Evolutionary conservation across 768 basidiomycete genomes (phyloP).

Genomic region (Piloderma croceum): DNA sequence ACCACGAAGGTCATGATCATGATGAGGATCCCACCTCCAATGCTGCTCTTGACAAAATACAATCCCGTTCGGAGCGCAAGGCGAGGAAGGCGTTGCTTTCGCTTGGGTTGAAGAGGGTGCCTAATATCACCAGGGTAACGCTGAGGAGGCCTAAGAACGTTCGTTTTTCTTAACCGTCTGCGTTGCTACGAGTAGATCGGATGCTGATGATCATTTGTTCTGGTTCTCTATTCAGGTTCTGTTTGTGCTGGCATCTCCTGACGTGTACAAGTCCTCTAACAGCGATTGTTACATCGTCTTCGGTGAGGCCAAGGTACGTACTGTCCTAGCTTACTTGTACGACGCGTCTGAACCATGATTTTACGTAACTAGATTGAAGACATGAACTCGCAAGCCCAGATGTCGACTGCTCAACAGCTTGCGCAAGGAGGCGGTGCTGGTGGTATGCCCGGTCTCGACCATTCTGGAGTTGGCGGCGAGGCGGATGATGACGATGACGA

Average conservation of each 20-base stretch:
- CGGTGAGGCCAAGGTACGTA: constrained; percentile 84
- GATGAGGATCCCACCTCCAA: constrained; percentile 77
- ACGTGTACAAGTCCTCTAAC: constrained; percentile 96
- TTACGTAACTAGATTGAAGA: constrained; percentile 63
- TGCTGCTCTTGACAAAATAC: constrained; percentile 86
- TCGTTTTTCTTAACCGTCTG: constrained; percentile 21
- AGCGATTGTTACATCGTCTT: constrained; percentile 99
- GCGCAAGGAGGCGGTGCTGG: constrained; percentile 39
- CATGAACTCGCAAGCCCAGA: constrained; percentile 73
- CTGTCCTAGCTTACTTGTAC: constrained; percentile 5
- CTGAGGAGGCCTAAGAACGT: constrained; percentile 93
- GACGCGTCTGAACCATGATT: not conserved
- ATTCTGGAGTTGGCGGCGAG: constrained; percentile 46
- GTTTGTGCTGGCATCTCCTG: constrained; percentile 88
- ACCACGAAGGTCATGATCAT: constrained; percentile 49
- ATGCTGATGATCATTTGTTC: not conserved
- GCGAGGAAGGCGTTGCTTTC: constrained; percentile 89
- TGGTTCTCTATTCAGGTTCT: constrained; percentile 57
- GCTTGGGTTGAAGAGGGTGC: constrained; percentile 89
- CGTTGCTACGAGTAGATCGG: not conserved
- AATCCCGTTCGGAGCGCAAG: constrained; percentile 92
- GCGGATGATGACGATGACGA: constrained; percentile 60
- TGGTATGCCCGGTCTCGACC: constrained; percentile 39
- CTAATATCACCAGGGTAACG: constrained; percentile 91
- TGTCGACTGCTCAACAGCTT: constrained; percentile 77